Base-by-base conservation (phyloP, 805 yeast genomes). In the Maudiozyma bulderi region DNA sequence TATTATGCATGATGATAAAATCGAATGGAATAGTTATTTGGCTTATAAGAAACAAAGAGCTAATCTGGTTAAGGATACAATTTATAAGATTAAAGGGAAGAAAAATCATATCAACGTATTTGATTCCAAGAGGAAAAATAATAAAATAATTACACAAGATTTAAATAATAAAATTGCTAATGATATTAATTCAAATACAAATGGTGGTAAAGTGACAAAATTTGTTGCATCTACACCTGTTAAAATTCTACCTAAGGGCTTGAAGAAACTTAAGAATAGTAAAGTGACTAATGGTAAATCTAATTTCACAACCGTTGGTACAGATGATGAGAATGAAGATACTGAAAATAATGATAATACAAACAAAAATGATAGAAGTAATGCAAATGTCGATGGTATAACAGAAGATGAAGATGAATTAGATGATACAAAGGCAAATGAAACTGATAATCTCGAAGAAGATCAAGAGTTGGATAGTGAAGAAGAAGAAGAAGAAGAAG, bases 21-120 rank as follows among this genome's bases (percentile, higher is more conserved):
- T 51, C 31, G 68, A 61, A 50, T 62, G 61, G 65, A 54, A 54
- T 14, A 52, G 49, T 34, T 64, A 56, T 53, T 8, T 32, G 32
- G 42, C 30, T 3, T 41, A 20, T 34, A 44, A 47, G 5, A 44
- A 52, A 20, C 14, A 42, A 37, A 44, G 41, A 37, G 15, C 44
- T 8, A 14, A 46, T 9, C 15, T 40, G 26, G 13, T 34, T 9
- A 43, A 43, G 29, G 44, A 32, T 9, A 13, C 15, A 32, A 20
- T 34, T 11, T 20, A 38, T 15, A 43, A 38, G 8, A 15, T 35
- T 11, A 35, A 35, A 35, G 26, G 26, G 26, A 20, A 20, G 26
- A 20, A 20, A 20, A 20, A 4, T 20, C 26, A 20, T 20, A 20
- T 20, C 26, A 20, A 20, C 26, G 26, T 20, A 20, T 20, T 20